Evolutionary conservation across 2,329 filamentous ascomycete species (phyloP).

Genomic region (Exophiala phaeomuriformis): DNA sequence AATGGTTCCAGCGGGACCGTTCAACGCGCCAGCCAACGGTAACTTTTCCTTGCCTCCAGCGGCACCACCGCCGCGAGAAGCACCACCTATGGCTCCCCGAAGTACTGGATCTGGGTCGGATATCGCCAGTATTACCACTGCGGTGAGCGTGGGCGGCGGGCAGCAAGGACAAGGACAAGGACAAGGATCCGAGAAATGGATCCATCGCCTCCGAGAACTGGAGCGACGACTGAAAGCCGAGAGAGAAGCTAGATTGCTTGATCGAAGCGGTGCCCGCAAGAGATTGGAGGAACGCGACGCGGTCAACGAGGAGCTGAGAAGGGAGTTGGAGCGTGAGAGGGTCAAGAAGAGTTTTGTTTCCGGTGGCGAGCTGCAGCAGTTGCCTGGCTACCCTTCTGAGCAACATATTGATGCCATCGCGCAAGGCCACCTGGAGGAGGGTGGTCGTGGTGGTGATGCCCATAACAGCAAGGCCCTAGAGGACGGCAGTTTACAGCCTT

Average conservation of each 20-base stretch:
- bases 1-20: conserved; percentile 22
- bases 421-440: too few species aligned
- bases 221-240: conserved; percentile 86
- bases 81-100: conserved; percentile 19
- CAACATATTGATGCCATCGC: too few species aligned
- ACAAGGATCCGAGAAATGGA: conserved; percentile 57
- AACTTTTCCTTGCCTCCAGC: conserved; percentile 21
- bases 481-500: background rate
- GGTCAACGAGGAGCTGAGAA: conserved; percentile 64
- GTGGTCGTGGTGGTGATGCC: too few species aligned
- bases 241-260: conserved; percentile 74
- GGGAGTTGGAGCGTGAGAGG: conserved; percentile 55
- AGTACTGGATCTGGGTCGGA: conserved; percentile 19
- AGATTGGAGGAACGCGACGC: conserved; percentile 67
- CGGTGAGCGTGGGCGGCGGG: conserved; percentile 1
- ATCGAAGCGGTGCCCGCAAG: conserved; percentile 74
- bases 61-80: conserved; percentile 15
- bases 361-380: background rate
- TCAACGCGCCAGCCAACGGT: conserved; percentile 23
- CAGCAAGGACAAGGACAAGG: conserved; percentile 42
- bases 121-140: conserved; percentile 18
- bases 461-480: too few species aligned
- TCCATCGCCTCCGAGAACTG: conserved; percentile 75
- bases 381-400: too few species aligned
- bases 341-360: conserved; percentile 30